phyloP scores from a whole-genome alignment of 305 asterid species.

The Solanum hybrid region DNA sequence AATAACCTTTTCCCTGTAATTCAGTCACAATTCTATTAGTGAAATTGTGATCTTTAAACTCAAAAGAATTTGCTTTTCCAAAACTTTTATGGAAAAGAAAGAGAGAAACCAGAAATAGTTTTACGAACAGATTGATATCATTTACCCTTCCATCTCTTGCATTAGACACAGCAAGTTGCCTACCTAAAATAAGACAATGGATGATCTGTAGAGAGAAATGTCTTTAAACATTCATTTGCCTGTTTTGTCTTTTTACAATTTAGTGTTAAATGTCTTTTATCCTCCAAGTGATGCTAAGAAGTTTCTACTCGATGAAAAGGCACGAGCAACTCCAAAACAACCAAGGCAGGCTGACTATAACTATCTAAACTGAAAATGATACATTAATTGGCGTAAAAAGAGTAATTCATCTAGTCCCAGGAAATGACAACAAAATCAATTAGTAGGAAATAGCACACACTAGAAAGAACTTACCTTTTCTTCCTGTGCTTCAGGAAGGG shows the following conservation, averaged over 20 bases:
- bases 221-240: background rate
- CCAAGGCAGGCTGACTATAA: background rate
- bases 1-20: background rate
- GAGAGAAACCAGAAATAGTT: background rate
- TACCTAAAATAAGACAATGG: background rate
- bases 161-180: background rate
- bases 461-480: slow-evolving; percentile 29
- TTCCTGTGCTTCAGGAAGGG: slow-evolving; percentile 82
- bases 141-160: background rate
- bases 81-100: background rate
- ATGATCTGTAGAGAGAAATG: background rate
- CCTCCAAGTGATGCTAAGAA: background rate
- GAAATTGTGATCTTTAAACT: background rate
- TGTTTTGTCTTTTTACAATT: background rate
- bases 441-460: background rate
- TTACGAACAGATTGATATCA: background rate
- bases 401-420: background rate
- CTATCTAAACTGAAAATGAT: background rate
- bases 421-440: background rate
- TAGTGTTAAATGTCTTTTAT: background rate
- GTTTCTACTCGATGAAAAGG: background rate
- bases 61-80: background rate
- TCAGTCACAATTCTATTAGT: background rate
- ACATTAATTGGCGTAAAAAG: background rate
- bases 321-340: background rate